Conservation (phyloP, 257 asterid genomes). For the Echites panduratus region DNA sequence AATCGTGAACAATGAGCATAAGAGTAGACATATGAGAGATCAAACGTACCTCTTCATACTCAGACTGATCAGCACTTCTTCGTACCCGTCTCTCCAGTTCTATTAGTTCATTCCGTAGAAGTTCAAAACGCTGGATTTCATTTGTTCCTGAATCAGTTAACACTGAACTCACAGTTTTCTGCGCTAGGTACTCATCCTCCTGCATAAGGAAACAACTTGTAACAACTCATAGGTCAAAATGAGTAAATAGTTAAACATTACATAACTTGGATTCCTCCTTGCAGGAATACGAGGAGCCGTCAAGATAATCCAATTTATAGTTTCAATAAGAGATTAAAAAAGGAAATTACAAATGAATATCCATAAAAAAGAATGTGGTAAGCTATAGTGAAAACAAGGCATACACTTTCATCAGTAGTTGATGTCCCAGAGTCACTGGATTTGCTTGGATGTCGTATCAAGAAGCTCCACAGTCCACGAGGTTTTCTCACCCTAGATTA, state of each 20-base stretch:
- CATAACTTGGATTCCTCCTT: not conserved
- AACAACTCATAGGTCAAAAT: slow-evolving; percentile 6
- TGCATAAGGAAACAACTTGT: slow-evolving; percentile 21
- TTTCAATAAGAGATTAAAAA: not conserved
- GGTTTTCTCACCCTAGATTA: slow-evolving; percentile 38
- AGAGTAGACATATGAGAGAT: not conserved
- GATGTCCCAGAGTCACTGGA: slow-evolving; percentile 40
- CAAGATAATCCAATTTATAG: not conserved
- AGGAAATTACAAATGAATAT: slow-evolving; percentile 4
- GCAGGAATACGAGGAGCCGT: not conserved
- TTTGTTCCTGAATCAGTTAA: slow-evolving; percentile 42
- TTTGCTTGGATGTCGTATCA: slow-evolving; percentile 38
- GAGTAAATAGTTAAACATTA: not conserved
- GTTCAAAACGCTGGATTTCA: slow-evolving; percentile 80
- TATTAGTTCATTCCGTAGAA: slow-evolving; percentile 67
- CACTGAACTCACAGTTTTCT: slow-evolving; percentile 33
- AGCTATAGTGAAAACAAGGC: slow-evolving; percentile 20
- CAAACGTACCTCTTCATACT: slow-evolving; percentile 57
- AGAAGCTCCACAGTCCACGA: slow-evolving; percentile 70
- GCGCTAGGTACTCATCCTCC: slow-evolving; percentile 41
- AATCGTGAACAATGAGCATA: not conserved
- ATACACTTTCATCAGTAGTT: slow-evolving; percentile 46
- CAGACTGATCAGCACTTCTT: slow-evolving; percentile 55
- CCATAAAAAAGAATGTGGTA: slow-evolving; percentile 7
- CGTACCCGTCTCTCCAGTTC: slow-evolving; percentile 91